Evolutionary conservation across 345 rosid genomes (phyloP), one percentile per base, ranked within the genome.

Genomic region (Acer yangbiense): DNA sequence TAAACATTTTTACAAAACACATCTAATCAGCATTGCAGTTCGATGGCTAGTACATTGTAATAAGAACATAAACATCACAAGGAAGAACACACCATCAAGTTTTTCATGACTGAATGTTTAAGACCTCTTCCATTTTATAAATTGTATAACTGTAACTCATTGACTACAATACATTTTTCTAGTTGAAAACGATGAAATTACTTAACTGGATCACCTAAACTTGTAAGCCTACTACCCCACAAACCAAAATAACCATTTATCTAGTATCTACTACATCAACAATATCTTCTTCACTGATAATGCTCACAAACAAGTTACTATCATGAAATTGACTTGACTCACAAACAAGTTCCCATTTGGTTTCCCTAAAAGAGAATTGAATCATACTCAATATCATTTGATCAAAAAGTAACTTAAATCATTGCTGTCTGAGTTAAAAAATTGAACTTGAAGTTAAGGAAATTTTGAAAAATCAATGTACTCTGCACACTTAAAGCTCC

Each of bases 1-100:
- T 43, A 50, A 48, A 78, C 44, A 68, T 82, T 18, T 65, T 39
- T 58, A 77, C 17, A 61, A 10, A 60, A 39, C 23, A 74, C 13
- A 58, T 29, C 48, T 64, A 46, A 21, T 73, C 68, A 82, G 60
- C 75, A 46, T 64, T 29, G 9, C 12, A 52, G 11, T 3, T 9
- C 9, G 2, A 0, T 25, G 16, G 4, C 66, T 35, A 68, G 16
- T 21, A 68, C 21, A 13, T 21, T 23, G 57, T 16, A 16, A 68
- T 44, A 48, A 68, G 72, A 50, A 62, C 44, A 9, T 54, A 20
- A 55, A 58, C 11, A 44, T 68, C 44, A 10, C 18, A 11, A 27
- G 39, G 41, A 17, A 69, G 35, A 44, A 70, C 27, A 61, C n/a
- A 5, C 10, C 25, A 68, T 71, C 48, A 52, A 9, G 57, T 13